Base-by-base conservation (phyloP, 2,329 filamentous ascomycete species). In the Aspergillus piperis region DNA sequence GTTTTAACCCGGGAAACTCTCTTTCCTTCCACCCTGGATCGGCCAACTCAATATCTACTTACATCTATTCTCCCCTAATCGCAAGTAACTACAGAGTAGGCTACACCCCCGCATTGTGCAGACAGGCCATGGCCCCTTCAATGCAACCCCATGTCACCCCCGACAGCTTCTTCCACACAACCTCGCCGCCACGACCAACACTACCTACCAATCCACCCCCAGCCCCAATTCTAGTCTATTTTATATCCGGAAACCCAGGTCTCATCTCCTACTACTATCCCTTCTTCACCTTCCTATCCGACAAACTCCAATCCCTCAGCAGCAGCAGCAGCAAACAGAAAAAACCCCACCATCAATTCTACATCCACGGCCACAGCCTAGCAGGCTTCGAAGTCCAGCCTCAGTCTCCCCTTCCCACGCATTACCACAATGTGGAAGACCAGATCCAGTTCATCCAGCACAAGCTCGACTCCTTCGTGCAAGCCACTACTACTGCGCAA, bases 161-260 rank as follows among this genome's bases (percentile, higher is more conserved):
- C 13, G 69, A 76, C 59, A 69, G 63, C 39, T 77, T 77, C 64
- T 67, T 71, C 41, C 63, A 68, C 57, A 63, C 57, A 23, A 69
- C 53, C 55, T 25, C 49, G 25, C 7, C 25, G 32, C 57, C 63
- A 41, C 58, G 30, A 27, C 50, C 6, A 54, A 2, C 25, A 0
- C 25, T 51, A 30, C 10, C 23, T 21, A 11, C 36, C 10, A 17
- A 21, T 21, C 5, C 44, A 27, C 27, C 59, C 23, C 51, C 56
- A 8, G 1, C 58, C 6, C 66, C 61, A 8, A 68, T 68, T 3
- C 70, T 73, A 30, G 71, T 80, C 11, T 81, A 77, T 66, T 80
- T 83, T 58, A 77, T 84, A 32, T 77, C 81, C 21, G 81, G 82
- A 25, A 84, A 83, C 62, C 80, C 82, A 2, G 78, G 81, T 2